Conservation (phyloP, 805 yeast genomes). For the Yarrowia bubula region DNA sequence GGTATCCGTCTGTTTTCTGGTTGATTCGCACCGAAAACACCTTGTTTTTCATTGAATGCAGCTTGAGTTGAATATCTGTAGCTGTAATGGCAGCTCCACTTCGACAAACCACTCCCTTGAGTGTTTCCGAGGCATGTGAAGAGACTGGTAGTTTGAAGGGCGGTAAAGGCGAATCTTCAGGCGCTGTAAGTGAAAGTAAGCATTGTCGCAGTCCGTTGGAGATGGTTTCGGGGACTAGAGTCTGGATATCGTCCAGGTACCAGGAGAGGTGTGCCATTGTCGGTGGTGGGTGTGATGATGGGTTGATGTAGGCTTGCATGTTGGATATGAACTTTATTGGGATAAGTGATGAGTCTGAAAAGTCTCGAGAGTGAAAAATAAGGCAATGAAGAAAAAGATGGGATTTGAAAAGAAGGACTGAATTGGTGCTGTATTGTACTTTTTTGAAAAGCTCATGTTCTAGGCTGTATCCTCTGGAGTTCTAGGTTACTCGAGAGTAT, state of each 20-base stretch:
- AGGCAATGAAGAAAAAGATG: too few relatives aligned
- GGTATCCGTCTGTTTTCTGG: slow-evolving; percentile 1
- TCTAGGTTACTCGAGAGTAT: too few relatives aligned
- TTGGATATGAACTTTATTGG: neutral
- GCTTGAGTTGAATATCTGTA: slow-evolving; percentile 1
- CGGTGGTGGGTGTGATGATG: neutral
- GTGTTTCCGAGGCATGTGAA: slow-evolving; percentile 26
- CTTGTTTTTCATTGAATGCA: slow-evolving; percentile 1
- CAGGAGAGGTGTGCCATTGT: slow-evolving; percentile 4
- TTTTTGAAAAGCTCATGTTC: too few relatives aligned
- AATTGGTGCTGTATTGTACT: too few relatives aligned
- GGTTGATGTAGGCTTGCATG: neutral
- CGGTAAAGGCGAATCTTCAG: slow-evolving; percentile 10
- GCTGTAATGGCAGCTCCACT: neutral
- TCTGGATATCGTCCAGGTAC: slow-evolving; percentile 21
- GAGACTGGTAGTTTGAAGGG: slow-evolving; percentile 18
- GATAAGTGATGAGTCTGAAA: too few relatives aligned
- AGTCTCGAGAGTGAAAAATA: too few relatives aligned
- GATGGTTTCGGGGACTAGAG: neutral
- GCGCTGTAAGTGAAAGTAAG: neutral
- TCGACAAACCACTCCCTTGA: slow-evolving; percentile 19
- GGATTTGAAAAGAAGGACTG: too few relatives aligned
- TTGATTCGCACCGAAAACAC: slow-evolving; percentile 4
- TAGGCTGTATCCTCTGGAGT: too few relatives aligned
- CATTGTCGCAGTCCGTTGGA: slow-evolving; percentile 18